Base-by-base conservation (phyloP, 768 basidiomycete species). In the Boletellus sp. region DNA sequence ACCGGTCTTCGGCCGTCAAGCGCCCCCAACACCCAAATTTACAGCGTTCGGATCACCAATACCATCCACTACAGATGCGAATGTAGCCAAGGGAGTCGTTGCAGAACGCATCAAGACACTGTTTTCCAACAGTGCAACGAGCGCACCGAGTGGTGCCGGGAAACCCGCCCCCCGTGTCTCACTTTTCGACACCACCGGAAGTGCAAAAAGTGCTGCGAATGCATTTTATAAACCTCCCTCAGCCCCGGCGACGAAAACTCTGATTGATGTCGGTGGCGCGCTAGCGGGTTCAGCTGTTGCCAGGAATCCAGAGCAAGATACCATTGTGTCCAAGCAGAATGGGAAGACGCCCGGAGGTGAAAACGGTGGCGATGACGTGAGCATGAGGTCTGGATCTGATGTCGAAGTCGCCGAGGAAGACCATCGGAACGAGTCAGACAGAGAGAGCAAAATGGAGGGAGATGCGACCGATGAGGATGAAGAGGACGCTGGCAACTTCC, bases 161-260 rank as follows among this genome's bases (percentile, higher is more conserved):
- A 56, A 57, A 42, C 34, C 46, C 10, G 24, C 35, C 19, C 22
- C 53, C 2, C 50, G 43, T 61, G 32, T 64, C 47, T 62, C 63
- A 13, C 50, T 73, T 3, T 80, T 83, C 48, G 72, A 74, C 7
- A 74, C 76, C 2, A 45, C 59, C 2, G 72, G 74, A 16, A 75
- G 74, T 22, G 83, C 85, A 1, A 76, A 75, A 43, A 72, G 70
- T 28, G 73, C 76, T 9, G 74, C 72, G 20, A 88, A 87, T 54
- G 86, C 86, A 4, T 88, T 88, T 61, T 87, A 81, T 59, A 72
- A 76, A 33, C 84, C 82, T 0, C 76, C 80, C 4, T 55, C 66
- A 11, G 47, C 63, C 1, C 28, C 26, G 8, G 39, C 24, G 5
- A 32, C 23, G 15, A 51, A 19, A 17, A 16, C 20, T 6, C 37